Conservation (phyloP, 2,329 filamentous ascomycete species). For the Colletotrichum paranaense region DNA sequence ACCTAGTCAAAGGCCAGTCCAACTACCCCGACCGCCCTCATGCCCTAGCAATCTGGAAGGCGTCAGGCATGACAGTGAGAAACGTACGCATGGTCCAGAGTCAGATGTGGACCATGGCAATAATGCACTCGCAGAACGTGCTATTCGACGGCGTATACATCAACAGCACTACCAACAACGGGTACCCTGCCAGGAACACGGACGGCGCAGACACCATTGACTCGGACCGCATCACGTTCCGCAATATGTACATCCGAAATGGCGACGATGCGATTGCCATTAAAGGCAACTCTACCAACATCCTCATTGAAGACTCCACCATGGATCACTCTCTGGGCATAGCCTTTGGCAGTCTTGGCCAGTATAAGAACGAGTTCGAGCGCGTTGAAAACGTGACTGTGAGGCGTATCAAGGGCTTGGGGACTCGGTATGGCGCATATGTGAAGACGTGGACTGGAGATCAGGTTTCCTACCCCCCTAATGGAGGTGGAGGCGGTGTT, state of each 20-base stretch:
- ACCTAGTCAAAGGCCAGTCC: not conserved
- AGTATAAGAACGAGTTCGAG: not conserved
- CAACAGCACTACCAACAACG: not conserved
- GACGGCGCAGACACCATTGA: slow-evolving; percentile 2
- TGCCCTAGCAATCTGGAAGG: not conserved
- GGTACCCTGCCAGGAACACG: slow-evolving; percentile 1
- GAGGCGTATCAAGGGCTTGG: not conserved
- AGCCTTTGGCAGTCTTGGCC: not conserved
- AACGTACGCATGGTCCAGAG: not conserved
- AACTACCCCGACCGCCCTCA: not conserved
- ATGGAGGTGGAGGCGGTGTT: not conserved
- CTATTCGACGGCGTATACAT: slow-evolving; percentile 1
- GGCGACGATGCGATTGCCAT: not conserved
- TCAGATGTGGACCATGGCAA: not conserved
- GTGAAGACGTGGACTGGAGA: not conserved
- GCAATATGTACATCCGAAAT: slow-evolving; percentile 13
- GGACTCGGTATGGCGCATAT: not conserved
- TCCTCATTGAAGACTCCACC: not conserved
- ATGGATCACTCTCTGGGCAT: not conserved
- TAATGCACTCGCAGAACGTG: not conserved
- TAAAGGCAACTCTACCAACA: not conserved
- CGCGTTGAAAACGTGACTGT: not conserved
- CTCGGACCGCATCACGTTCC: slow-evolving; percentile 9
- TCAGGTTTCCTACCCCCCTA: not conserved
- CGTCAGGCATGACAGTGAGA: not conserved